These are phyloP conservation scores for Zhuliangozyma blackwelliae DNA, from an alignment of 1,139 yeast genomes.

Conservation along the genomic window DNA sequence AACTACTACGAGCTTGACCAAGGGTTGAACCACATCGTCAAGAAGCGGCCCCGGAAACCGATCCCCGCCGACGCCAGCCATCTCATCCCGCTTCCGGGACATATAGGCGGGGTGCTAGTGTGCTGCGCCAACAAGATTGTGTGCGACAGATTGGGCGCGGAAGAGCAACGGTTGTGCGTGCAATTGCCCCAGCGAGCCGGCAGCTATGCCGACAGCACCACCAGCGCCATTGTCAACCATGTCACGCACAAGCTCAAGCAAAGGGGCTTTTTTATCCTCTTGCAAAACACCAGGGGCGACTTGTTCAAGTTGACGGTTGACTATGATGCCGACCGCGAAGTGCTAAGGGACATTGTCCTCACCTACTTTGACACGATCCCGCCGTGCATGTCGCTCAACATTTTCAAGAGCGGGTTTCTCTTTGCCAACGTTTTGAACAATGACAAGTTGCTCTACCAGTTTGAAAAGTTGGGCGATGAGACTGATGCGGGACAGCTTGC, in stretches of 20 bases:
- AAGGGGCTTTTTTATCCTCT: constrained; percentile 59
- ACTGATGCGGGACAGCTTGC: constrained; percentile 1
- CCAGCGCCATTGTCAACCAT: constrained; percentile 46
- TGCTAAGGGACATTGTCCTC: constrained; percentile 32
- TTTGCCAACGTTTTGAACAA: constrained; percentile 63
- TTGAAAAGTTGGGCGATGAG: constrained; percentile 63
- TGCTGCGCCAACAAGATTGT: constrained; percentile 29
- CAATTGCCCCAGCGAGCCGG: constrained; percentile 45
- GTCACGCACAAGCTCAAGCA: constrained; percentile 62
- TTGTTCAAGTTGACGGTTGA: constrained; percentile 63
- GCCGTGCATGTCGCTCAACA: constrained; percentile 47
- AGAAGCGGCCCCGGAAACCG: constrained; percentile 25
- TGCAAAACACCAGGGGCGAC: constrained; percentile 74
- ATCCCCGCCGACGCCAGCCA: constrained; percentile 30
- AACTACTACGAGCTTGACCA: constrained; percentile 78
- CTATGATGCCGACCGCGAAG: constrained; percentile 31
- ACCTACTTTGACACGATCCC: constrained; percentile 76
- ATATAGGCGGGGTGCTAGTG: constrained; percentile 37
- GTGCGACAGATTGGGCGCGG: constrained; percentile 17
- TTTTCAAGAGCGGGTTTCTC: constrained; percentile 73
- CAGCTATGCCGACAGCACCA: too few relatives aligned
- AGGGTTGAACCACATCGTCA: constrained; percentile 74
- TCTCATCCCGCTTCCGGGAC: constrained; percentile 31
- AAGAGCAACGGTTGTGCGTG: constrained; percentile 9
- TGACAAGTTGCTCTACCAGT: constrained; percentile 66